Conservation (phyloP, 768 basidiomycete species). For the Lactarius deliciosus region DNA sequence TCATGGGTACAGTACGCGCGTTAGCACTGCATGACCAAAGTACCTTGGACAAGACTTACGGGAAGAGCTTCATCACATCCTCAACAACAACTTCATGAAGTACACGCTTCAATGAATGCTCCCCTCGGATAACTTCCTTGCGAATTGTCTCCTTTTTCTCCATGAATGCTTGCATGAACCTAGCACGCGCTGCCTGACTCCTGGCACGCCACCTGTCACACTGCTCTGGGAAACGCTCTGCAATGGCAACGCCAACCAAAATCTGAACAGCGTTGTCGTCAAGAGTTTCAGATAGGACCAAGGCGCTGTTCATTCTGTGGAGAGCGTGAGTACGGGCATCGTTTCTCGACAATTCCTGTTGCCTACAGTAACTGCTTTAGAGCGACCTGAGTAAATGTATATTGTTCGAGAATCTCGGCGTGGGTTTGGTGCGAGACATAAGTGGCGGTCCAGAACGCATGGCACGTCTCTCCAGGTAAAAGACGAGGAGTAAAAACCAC, state of each 20-base stretch:
- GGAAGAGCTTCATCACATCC: slow-evolving; percentile 13
- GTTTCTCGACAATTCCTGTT: too few species aligned
- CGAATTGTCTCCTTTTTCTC: background rate
- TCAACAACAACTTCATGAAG: slow-evolving; percentile 11
- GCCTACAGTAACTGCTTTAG: slow-evolving; percentile 13
- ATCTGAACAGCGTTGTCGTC: slow-evolving; percentile 9
- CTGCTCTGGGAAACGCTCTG: slow-evolving; percentile 9
- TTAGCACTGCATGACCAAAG: background rate
- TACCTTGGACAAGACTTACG: slow-evolving; percentile 1
- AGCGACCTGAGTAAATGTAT: background rate
- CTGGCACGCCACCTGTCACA: slow-evolving; percentile 4
- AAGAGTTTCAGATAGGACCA: slow-evolving; percentile 13
- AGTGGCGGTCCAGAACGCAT: slow-evolving; percentile 22
- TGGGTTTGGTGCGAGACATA: slow-evolving; percentile 9
- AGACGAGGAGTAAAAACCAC: slow-evolving; percentile 5
- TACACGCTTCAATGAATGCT: slow-evolving; percentile 1
- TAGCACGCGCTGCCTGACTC: background rate
- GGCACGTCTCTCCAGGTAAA: slow-evolving; percentile 27
- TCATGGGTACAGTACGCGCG: background rate
- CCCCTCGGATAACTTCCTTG: background rate
- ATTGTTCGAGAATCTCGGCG: background rate
- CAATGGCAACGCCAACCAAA: background rate
- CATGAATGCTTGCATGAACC: background rate
- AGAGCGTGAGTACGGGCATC: background rate
- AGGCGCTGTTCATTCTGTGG: slow-evolving; percentile 6